phyloP scores from a whole-genome alignment of 345 rosid genomes.

The Gossypium anomalum region DNA sequence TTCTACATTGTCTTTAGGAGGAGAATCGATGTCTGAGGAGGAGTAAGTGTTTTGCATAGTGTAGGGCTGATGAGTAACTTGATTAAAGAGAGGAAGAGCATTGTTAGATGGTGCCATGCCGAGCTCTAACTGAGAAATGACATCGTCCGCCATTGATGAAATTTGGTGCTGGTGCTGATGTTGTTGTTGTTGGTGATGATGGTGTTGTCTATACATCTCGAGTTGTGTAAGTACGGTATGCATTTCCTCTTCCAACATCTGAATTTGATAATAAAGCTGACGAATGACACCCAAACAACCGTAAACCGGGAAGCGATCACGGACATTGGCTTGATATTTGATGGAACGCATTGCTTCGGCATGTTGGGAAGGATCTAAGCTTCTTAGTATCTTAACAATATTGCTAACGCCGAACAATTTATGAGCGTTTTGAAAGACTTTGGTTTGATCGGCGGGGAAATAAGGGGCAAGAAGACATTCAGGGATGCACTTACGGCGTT shows the following conservation, averaged over 20 bases:
- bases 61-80: constrained; percentile 26
- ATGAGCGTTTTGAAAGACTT: constrained; percentile 72
- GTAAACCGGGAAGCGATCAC: constrained; percentile 70
- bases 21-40: constrained; percentile 32
- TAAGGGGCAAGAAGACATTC: constrained; percentile 79
- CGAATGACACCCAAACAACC: constrained; percentile 66
- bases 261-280: constrained; percentile 43
- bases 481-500: constrained; percentile 57
- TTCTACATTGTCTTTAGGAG: constrained; percentile 29
- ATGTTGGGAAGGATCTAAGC: constrained; percentile 43
- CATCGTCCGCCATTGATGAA: constrained; percentile 31
- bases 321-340: constrained; percentile 59
- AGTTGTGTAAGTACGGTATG: constrained; percentile 51
- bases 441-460: constrained; percentile 75
- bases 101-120: constrained; percentile 71
- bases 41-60: constrained; percentile 37
- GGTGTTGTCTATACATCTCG: constrained; percentile 52
- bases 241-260: constrained; percentile 56
- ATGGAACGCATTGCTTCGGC: constrained; percentile 78
- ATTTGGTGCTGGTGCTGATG: constrained; percentile 13
- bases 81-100: constrained; percentile 30
- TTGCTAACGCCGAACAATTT: constrained; percentile 76
- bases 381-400: constrained; percentile 54
- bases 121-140: constrained; percentile 62
- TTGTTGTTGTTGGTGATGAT: constrained; percentile 15